Evolutionary conservation across 2,329 filamentous ascomycete genomes (phyloP), one percentile per base, ranked within the genome.

Genomic region (Ilyonectria destructans): DNA sequence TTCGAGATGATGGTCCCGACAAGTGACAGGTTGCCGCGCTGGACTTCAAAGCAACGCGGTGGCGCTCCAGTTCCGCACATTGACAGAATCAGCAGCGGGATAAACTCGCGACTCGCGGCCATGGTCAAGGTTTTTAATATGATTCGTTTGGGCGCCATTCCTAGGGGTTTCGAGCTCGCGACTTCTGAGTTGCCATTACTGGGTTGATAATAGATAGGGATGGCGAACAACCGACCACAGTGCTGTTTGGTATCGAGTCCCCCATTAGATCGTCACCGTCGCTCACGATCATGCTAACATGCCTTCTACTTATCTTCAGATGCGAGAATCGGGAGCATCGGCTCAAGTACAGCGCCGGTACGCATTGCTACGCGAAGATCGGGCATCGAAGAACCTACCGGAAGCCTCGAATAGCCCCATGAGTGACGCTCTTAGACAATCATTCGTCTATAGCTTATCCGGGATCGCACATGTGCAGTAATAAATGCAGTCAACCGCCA

Each of bases 21-120:
- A 3, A 62, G 51, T n/a, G 51, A 26, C 29, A 55, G 17, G 31
- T 52, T 58, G n/a, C 40, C 40, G 51, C 49, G 58, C 45, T 40
- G 37, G 12, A 62, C 26, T 31, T 67, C 51, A 33, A 62, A 55
- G 21, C 64, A 62, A 33, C 54, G 58, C 2, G 33, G 13, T n/a
- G 51, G 58, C 15, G 52, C 43, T 19, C 58, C 29, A 15, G 26
- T 23, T 2, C n/a, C 54, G 10, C 26, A 35, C 12, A 57, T 26
- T 6, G 46, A 35, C 21, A 60, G 19, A 17, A 55, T 56, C 23
- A 57, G 19, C n/a, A 60, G 13, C 10, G 63, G 49, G 26, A 60
- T 3, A 46, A 40, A 7, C 26, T 46, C n/a, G 19, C 13, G 21
- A 7, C 26, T 35, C n/a, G 19, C 13, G 21, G 37, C 10, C 17